phyloP scores from a whole-genome alignment of 179 eudicot species.

The Actinidia chinensis region DNA sequence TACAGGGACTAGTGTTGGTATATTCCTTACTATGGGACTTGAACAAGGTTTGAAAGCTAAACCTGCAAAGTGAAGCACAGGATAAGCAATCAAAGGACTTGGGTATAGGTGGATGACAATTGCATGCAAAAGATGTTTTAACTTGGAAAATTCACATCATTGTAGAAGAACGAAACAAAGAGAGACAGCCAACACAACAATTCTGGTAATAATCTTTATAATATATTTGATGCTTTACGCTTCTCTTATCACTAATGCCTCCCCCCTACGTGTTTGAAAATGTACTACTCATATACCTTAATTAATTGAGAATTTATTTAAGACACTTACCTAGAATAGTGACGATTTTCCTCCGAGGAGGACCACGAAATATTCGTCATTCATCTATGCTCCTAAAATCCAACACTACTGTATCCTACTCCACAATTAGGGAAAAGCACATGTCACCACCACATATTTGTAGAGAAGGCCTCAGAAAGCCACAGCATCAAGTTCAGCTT shows the following conservation, averaged over 20 bases:
- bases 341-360: conserved; percentile 55
- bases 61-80: conserved; percentile 52
- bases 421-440: conserved; percentile 53
- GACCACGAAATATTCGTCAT: conserved; percentile 85
- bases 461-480: conserved; percentile 72
- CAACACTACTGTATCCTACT: conserved; percentile 62
- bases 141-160: not conserved
- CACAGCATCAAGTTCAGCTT: conserved; percentile 44
- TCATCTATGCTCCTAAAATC: conserved; percentile 70
- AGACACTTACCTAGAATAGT: conserved; percentile 56
- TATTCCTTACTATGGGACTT: conserved; percentile 61
- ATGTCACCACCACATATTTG: conserved; percentile 64
- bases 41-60: conserved; percentile 74
- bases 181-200: conserved; percentile 2
- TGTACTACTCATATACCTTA: not conserved
- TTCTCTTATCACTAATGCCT: not conserved
- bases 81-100: conserved; percentile 11
- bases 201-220: not conserved
- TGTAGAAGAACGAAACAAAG: not conserved
- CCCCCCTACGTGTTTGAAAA: not conserved
- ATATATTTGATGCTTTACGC: not conserved
- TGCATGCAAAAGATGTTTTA: not conserved
- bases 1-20: not conserved
- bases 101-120: not conserved
- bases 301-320: not conserved